These are phyloP conservation scores for Pleurotus tuoliensis DNA, from an alignment of 768 basidiomycete species.

Conservation along the genomic window DNA sequence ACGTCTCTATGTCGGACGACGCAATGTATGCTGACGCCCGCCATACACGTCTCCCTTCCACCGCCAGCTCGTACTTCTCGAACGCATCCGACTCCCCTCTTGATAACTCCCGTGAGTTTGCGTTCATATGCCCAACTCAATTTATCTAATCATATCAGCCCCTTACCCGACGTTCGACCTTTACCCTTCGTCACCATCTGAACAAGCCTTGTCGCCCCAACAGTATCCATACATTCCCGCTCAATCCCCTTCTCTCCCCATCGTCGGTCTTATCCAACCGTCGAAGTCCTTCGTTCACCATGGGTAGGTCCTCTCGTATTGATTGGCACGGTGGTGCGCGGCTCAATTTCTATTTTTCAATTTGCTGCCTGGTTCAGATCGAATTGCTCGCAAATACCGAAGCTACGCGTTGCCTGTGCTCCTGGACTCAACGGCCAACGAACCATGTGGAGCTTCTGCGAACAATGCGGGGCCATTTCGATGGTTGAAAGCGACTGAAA, in stretches of 20 bases:
- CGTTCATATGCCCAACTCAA: not conserved
- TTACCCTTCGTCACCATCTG: slow-evolving; percentile 47
- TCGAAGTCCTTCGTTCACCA: slow-evolving; percentile 59
- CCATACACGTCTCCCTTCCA: slow-evolving; percentile 63
- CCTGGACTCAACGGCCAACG: slow-evolving; percentile 64
- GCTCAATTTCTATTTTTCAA: not conserved
- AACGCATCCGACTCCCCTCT: slow-evolving; percentile 44
- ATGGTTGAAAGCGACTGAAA: slow-evolving; percentile 75
- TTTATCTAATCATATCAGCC: slow-evolving; percentile 20
- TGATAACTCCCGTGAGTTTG: slow-evolving; percentile 43
- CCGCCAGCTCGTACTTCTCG: slow-evolving; percentile 51
- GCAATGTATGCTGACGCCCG: slow-evolving; percentile 38
- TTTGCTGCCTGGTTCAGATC: slow-evolving; percentile 33
- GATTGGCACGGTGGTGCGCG: too few species aligned
- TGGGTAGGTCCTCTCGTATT: slow-evolving; percentile 44
- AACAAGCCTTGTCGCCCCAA: slow-evolving; percentile 36
- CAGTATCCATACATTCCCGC: slow-evolving; percentile 18
- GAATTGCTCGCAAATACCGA: slow-evolving; percentile 76
- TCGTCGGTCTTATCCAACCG: slow-evolving; percentile 69
- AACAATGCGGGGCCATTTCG: slow-evolving; percentile 85
- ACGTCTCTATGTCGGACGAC: slow-evolving; percentile 73
- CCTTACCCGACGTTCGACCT: slow-evolving; percentile 62
- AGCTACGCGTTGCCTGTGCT: slow-evolving; percentile 76
- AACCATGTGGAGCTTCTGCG: slow-evolving; percentile 87
- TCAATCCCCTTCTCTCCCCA: slow-evolving; percentile 36